A percentile compares a stretch with the other conserved stretches of the same genome.
Evolutionary conservation across 2,329 filamentous ascomycete species (phyloP).

Genomic region (Colletotrichum acutatum): DNA sequence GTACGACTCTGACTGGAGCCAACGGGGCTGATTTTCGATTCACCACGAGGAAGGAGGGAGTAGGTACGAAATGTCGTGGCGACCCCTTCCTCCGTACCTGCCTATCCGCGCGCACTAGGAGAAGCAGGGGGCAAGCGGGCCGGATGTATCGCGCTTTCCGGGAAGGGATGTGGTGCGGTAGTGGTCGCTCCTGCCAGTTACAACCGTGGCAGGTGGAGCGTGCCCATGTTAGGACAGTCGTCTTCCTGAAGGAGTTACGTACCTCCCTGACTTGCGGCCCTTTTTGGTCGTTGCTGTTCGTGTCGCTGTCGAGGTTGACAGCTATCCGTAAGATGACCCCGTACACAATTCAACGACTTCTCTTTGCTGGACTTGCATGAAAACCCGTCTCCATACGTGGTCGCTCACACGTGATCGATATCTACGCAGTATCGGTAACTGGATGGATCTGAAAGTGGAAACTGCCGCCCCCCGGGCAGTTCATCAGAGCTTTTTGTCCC

Average conservation of each 20-base stretch:
- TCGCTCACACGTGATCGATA: not conserved
- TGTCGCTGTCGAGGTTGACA: slow-evolving; percentile 1
- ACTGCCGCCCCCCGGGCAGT: slow-evolving; percentile 8
- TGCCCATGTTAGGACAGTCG: not conserved
- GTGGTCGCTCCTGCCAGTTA: slow-evolving; percentile 2
- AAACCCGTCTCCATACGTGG: not conserved
- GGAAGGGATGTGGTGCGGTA: slow-evolving; percentile 27
- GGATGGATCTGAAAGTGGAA: slow-evolving; percentile 7
- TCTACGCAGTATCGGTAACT: not conserved
- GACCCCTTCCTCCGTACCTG: slow-evolving; percentile 10
- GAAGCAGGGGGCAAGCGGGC: slow-evolving; percentile 21
- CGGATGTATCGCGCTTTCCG: slow-evolving; percentile 29
- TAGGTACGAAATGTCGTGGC: not conserved
- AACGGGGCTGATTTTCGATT: slow-evolving; percentile 31
- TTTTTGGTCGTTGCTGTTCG: not conserved
- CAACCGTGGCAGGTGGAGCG: slow-evolving; percentile 17
- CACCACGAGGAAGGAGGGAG: slow-evolving; percentile 31
- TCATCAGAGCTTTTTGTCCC: slow-evolving; percentile 22
- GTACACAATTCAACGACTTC: not conserved
- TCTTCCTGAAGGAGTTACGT: not conserved
- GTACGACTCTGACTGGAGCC: not conserved
- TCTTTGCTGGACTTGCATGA: not conserved
- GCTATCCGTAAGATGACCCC: not conserved
- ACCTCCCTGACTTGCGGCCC: not conserved
- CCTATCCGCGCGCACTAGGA: slow-evolving; percentile 13